These are phyloP conservation scores for Termitomyces sp. DNA, from an alignment of 768 basidiomycete species.

Conservation along the genomic window DNA sequence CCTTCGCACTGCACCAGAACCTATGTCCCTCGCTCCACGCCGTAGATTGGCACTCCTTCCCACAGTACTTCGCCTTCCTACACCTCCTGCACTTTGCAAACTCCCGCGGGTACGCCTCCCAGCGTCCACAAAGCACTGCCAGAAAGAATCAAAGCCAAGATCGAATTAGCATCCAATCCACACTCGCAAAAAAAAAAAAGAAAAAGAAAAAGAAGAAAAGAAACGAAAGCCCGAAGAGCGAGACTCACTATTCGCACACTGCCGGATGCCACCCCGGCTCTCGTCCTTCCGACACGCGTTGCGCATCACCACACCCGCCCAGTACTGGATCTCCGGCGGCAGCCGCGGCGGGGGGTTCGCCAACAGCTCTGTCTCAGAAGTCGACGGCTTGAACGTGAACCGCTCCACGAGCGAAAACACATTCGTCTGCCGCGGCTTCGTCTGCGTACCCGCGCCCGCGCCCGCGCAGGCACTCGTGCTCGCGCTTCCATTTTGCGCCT, in stretches of 20 bases:
- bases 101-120: slow-evolving; percentile 90
- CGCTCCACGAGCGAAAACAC: slow-evolving; percentile 95
- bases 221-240: too few species aligned
- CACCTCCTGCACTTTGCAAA: slow-evolving; percentile 97
- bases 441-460: slow-evolving; percentile 8
- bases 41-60: slow-evolving; percentile 93
- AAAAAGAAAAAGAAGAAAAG: background rate
- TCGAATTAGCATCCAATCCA: background rate
- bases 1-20: slow-evolving; percentile 83
- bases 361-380: slow-evolving; percentile 64
- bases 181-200: background rate
- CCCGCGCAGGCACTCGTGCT: background rate
- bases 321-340: slow-evolving; percentile 92
- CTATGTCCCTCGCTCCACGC: slow-evolving; percentile 97
- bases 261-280: slow-evolving; percentile 83
- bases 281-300: slow-evolving; percentile 99
- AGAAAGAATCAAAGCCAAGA: background rate
- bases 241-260: slow-evolving; percentile 90
- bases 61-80: slow-evolving; percentile 97
- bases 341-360: slow-evolving; percentile 62
- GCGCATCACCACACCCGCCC: slow-evolving; percentile 99
- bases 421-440: slow-evolving; percentile 60
- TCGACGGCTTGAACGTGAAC: slow-evolving; percentile 91
- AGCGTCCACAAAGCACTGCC: slow-evolving; percentile 87
- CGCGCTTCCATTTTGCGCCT: background rate